Conservation (phyloP, 2,329 filamentous ascomycete species). For the Gnomoniopsis smithogilvyi region DNA sequence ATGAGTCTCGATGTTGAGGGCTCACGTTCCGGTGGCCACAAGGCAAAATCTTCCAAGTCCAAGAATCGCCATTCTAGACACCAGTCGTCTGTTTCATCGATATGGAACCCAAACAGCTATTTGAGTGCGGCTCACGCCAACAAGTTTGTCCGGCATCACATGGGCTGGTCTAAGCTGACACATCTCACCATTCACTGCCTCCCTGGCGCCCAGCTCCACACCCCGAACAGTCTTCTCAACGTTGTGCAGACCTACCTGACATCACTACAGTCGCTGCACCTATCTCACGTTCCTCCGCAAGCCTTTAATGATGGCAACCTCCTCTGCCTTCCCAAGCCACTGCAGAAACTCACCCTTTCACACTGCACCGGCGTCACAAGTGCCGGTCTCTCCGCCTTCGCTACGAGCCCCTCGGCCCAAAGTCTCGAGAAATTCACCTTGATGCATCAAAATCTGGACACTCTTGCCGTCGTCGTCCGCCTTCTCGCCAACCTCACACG, state of each 20-base stretch:
- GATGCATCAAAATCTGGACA: constrained; percentile 53
- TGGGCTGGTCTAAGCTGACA: constrained; percentile 52
- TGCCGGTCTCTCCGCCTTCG: constrained; percentile 54
- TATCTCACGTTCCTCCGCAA: constrained; percentile 53
- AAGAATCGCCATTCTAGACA: constrained; percentile 18
- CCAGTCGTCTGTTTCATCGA: constrained; percentile 4
- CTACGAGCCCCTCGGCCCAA: constrained; percentile 44
- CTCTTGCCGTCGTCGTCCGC: constrained; percentile 55
- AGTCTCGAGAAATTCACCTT: constrained; percentile 49
- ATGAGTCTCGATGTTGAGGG: constrained; percentile 15
- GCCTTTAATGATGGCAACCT: constrained; percentile 57
- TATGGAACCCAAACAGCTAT: constrained; percentile 29
- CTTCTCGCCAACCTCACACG: constrained; percentile 52
- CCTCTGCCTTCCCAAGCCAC: constrained; percentile 46
- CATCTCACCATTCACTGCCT: constrained; percentile 58
- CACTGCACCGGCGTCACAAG: constrained; percentile 55
- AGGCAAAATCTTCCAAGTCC: constrained; percentile 40
- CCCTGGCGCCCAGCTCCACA: constrained; percentile 51
- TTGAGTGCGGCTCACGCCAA: constrained; percentile 35
- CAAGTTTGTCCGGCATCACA: constrained; percentile 40
- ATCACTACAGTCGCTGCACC: constrained; percentile 54
- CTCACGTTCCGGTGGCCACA: constrained; percentile 21
- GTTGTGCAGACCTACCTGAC: constrained; percentile 49
- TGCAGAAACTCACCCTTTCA: constrained; percentile 53
- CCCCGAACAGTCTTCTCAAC: constrained; percentile 46